Evolutionary conservation across 2,329 filamentous ascomycete species (phyloP).

Genomic region (Penicillium sp.): DNA sequence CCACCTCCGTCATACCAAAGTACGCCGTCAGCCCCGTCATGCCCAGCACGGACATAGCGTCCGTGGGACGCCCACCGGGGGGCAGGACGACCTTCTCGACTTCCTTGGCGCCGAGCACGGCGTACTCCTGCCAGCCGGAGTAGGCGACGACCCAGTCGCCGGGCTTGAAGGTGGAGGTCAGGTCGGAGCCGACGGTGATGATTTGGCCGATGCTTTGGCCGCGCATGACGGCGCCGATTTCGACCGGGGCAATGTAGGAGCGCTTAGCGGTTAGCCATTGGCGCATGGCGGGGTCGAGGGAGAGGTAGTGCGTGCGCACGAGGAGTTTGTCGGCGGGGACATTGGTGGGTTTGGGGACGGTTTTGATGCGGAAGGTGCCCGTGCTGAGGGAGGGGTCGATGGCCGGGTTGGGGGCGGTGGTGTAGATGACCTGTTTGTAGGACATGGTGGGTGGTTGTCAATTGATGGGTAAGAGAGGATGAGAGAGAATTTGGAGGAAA

Average conservation of each 20-base stretch:
- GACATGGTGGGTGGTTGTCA: conserved; percentile 21
- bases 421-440: conserved; percentile 42
- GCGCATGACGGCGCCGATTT: conserved; percentile 70
- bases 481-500: no score
- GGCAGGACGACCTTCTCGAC: conserved; percentile 50
- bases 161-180: conserved; percentile 29
- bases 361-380: conserved; percentile 40
- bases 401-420: conserved; percentile 35
- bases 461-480: neutral
- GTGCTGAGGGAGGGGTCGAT: conserved; percentile 39
- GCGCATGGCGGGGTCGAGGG: conserved; percentile 75
- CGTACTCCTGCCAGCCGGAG: conserved; percentile 68
- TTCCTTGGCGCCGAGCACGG: conserved; percentile 58
- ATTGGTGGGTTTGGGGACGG: conserved; percentile 29
- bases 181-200: conserved; percentile 54
- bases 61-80: conserved; percentile 54
- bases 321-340: conserved; percentile 61
- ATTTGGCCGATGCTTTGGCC: conserved; percentile 63
- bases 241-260: conserved; percentile 69
- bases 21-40: conserved; percentile 74
- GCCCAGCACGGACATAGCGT: conserved; percentile 64
- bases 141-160: conserved; percentile 55
- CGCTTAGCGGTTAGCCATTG: conserved; percentile 64
- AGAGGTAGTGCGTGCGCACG: conserved; percentile 62
- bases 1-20: conserved; percentile 71